Evolutionary conservation across 139 green algal species (phyloP).

Genomic region (Gonium pectorale): DNA sequence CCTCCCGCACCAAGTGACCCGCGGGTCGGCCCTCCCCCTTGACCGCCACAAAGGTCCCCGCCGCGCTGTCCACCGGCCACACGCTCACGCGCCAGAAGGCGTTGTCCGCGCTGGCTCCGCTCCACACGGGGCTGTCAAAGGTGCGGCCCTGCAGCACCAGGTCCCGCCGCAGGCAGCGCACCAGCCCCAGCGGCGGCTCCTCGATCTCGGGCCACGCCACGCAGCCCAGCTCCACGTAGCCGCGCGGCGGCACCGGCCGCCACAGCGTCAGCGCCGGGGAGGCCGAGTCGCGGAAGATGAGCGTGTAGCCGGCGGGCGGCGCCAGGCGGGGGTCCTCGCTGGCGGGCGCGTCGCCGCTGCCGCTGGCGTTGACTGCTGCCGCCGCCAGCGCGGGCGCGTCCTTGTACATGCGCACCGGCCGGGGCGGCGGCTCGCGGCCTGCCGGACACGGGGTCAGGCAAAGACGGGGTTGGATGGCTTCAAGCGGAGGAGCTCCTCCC

Average conservation of each 20-base stretch:
- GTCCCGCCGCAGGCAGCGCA: constrained; percentile 77
- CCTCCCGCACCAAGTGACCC: neutral
- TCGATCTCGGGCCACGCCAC: constrained; percentile 78
- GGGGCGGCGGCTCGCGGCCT: constrained; percentile 72
- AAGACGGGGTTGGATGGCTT: neutral
- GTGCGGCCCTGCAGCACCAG: constrained; percentile 43
- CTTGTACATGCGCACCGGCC: constrained; percentile 76
- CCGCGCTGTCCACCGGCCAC: constrained; percentile 79
- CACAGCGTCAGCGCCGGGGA: constrained; percentile 79
- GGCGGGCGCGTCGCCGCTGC: constrained; percentile 40
- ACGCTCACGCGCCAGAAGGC: constrained; percentile 78
- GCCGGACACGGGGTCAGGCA: neutral
- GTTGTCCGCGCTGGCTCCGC: constrained; percentile 65
- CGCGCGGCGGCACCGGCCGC: constrained; percentile 76
- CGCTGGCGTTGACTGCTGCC: constrained; percentile 41
- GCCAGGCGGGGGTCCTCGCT: constrained; percentile 48
- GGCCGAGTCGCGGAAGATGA: constrained; percentile 82
- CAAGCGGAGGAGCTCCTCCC: no score
- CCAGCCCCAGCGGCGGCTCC: constrained; percentile 65
- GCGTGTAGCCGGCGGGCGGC: constrained; percentile 66
- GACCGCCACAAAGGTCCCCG: constrained; percentile 72
- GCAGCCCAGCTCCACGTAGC: constrained; percentile 73
- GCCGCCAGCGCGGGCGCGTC: constrained; percentile 57
- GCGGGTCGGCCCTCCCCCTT: constrained; percentile 9
- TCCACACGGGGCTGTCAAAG: constrained; percentile 80